Evolutionary conservation across 78 protist species (phyloP), one percentile per base, ranked within the genome.

Genomic region (Pigoraptor vietnamica): DNA sequence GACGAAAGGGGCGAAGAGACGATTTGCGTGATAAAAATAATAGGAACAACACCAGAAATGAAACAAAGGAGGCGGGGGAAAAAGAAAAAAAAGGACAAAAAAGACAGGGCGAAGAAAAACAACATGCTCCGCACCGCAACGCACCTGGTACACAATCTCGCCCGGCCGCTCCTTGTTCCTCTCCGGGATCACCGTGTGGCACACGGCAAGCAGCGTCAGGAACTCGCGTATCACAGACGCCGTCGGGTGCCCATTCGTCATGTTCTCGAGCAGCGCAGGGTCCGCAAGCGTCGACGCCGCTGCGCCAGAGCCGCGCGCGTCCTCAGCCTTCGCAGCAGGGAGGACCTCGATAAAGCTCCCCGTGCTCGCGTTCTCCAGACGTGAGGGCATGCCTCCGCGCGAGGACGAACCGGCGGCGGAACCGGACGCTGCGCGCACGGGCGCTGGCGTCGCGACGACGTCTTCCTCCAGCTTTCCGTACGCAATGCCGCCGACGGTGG

Each of bases 151-250:
- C n/a, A 55, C 14, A 35, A 91, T 91, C 25, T 24, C 40, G 81
- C 39, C 84, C 0, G 89, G 56, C 14, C 86, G 34, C 14, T 1
- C 21, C 82, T 37, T 37, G 39, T 39, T 29, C 25, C n/a, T 40
- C 89, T 95, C 97, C 79, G 94, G 92, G 19, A 95, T 79, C n/a
- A 95, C 97, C 0, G 97, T 95, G 86, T 95, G 94, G 87, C 97
- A 95, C 40, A 95, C 92, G 24, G 95, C 97, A 67, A 91, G 79
- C 25, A 87, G 93, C 0, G 93, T 91, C 38, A 91, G 90, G 0
- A 40, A 91, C 39, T 91, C 87, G 40, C 90, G 90, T 10, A 87
- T 91, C 32, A 91, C 48, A 10, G 87, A 23, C 23, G 90, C 92
- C 0, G 91, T 90, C 29, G 32, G 56, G 86, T 90, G 91, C 14